Conservation (phyloP, 805 yeast species). For the Yarrowia porcina region DNA sequence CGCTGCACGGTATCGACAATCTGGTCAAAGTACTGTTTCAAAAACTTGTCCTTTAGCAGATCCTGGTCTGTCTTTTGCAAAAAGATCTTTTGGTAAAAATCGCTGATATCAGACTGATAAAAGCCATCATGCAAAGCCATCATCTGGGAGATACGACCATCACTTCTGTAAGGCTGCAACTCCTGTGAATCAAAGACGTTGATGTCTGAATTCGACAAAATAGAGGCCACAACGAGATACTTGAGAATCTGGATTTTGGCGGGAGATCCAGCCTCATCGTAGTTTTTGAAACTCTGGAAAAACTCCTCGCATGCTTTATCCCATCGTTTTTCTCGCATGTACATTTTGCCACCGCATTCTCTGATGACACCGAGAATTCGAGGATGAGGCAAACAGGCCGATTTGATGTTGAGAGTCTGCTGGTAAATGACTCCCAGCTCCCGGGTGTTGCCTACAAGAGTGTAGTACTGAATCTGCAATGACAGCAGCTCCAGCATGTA, state of each 20-base stretch:
- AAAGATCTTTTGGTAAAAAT: conserved; percentile 29
- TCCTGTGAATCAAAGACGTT: conserved; percentile 74
- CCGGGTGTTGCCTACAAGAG: conserved; percentile 41
- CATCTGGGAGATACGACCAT: conserved; percentile 37
- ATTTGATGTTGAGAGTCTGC: conserved; percentile 47
- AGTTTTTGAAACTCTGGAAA: conserved; percentile 55
- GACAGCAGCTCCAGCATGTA: conserved; percentile 61
- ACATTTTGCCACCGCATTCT: conserved; percentile 72
- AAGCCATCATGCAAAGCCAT: conserved; percentile 40
- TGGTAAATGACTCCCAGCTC: conserved; percentile 50
- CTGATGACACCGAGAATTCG: conserved; percentile 67
- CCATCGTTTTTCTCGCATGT: conserved; percentile 57
- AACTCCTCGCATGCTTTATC: conserved; percentile 54
- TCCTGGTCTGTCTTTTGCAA: conserved; percentile 7
- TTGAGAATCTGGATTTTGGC: conserved; percentile 57
- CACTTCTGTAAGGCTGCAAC: conserved; percentile 50
- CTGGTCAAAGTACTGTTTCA: conserved; percentile 13
- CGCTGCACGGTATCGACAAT: conserved; percentile 10
- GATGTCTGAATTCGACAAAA: conserved; percentile 56
- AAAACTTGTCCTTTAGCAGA: conserved; percentile 1
- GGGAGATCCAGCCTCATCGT: conserved; percentile 64
- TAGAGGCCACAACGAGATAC: conserved; percentile 58
- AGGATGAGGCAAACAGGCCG: conserved; percentile 64
- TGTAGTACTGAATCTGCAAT: conserved; percentile 55
- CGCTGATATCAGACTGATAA: conserved; percentile 33